Conservation (phyloP, 257 asterid species). For the Nicotiana paniculata region DNA sequence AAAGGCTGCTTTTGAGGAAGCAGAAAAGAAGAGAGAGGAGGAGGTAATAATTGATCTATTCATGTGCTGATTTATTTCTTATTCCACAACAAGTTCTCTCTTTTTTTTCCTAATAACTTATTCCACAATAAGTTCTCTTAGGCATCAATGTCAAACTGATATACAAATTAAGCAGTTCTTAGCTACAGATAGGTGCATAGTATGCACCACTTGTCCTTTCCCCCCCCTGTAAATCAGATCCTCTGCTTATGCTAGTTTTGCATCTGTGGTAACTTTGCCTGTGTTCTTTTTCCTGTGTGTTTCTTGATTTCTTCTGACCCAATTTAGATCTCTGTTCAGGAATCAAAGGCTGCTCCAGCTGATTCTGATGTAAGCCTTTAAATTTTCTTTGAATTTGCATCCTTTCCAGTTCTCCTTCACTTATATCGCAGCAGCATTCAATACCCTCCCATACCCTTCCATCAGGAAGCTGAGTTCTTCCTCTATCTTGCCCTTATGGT, state of each 20-base stretch:
- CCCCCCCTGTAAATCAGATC: neutral
- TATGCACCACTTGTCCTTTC: neutral
- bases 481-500: neutral
- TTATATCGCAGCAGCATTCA: too few species aligned
- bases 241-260: neutral
- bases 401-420: neutral
- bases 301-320: neutral
- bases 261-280: neutral
- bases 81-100: neutral
- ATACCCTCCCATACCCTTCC: neutral
- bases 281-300: neutral
- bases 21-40: slow-evolving; percentile 81
- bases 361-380: slow-evolving; percentile 48
- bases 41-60: slow-evolving; percentile 42
- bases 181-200: neutral
- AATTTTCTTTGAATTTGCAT: neutral
- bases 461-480: neutral
- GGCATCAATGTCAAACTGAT: neutral
- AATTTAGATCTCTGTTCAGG: slow-evolving; percentile 21
- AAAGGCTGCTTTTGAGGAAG: slow-evolving; percentile 92
- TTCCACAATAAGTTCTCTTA: neutral
- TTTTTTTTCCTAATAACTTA: neutral
- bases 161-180: neutral
- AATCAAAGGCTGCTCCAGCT: slow-evolving; percentile 44
- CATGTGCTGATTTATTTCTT: neutral